A percentile compares a stretch with the other conserved stretches of the same genome.
Evolutionary conservation across 176 grass and related monocot species (phyloP).

Genomic region (Chrysopogon serrulatus): DNA sequence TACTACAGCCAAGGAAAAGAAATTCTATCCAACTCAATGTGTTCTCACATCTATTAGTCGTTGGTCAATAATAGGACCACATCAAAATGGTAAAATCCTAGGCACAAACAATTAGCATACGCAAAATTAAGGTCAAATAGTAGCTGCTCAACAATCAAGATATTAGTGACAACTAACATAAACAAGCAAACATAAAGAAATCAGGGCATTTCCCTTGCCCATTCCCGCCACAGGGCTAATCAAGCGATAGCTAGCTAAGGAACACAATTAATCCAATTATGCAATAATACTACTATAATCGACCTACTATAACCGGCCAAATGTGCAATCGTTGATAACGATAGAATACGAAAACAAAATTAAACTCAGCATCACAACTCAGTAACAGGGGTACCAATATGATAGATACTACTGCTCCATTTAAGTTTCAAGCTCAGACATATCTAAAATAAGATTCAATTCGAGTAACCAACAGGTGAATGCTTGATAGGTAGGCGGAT

Average conservation of each 20-base stretch:
- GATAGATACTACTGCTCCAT: conserved; percentile 16
- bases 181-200: not conserved
- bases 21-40: not conserved
- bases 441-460: conserved; percentile 19
- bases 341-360: not conserved
- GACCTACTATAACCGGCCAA: not conserved
- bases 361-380: conserved; percentile 9
- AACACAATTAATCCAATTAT: not conserved
- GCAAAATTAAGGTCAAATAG: not conserved
- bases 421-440: conserved; percentile 12
- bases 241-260: not conserved
- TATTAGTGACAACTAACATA: not conserved
- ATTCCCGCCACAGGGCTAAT: not conserved
- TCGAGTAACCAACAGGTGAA: conserved; percentile 13
- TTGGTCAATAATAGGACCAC: not conserved
- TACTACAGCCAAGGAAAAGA: not conserved
- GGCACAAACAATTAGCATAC: not conserved
- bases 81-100: not conserved
- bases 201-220: not conserved
- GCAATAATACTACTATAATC: not conserved
- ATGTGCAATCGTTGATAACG: not conserved
- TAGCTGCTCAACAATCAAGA: not conserved
- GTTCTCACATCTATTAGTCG: too few species aligned
- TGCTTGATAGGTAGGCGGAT: not conserved
- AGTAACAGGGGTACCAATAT: conserved; percentile 20